Evolutionary conservation across 805 yeast species (phyloP), one percentile per base, ranked within the genome.

Genomic region (Sungouiozyma ichnusensis): DNA sequence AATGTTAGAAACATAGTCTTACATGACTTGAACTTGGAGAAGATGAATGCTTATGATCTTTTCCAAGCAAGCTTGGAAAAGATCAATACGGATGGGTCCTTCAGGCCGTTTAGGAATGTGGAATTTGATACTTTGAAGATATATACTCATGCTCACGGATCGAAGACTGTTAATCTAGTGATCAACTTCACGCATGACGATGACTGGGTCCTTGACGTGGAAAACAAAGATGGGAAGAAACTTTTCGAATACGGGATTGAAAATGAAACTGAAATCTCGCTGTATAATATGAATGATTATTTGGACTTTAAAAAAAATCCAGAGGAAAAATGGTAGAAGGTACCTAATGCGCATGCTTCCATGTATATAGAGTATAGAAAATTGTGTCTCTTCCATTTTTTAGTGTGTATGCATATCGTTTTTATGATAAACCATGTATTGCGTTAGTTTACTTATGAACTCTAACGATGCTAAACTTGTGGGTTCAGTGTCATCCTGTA

Each of bases 101-200:
- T 79, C 45, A 72, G 96, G 54, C 95, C 97, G 2, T 88, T 78
- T 62, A 72, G 97, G 55, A 83, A 72, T 46, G 84, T 85, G 8
- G 68, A 64, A 0, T 83, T 77, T 48, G 84, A 90, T 56, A 69
- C 88, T 0, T 60, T 90, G 43, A 92, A 92, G 62, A 72, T 92
- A 5, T 92, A 92, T 64, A 83, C 95, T 20, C 87, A 86, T 57
- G 97, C 98, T 0, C 97, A 90, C 61, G 92, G 94, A 11, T 75
- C 95, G 24, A 92, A 92, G 64, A 85, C 96, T 2, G 82, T 87
- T 77, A 87, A 92, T 57, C 69, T 92, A 50, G 92, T 87, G 37
- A 83, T 92, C 48, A 92, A 92, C 59, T 74, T 92, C 59, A 95
- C 85, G 20, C 79, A 88, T 54, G 85, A 79, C 4, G 63, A 61